A percentile compares a stretch with the other conserved stretches of the same genome.
These are phyloP conservation scores for Aciculosporium take DNA, from an alignment of 2,329 filamentous ascomycete genomes.

Conservation along the genomic window DNA sequence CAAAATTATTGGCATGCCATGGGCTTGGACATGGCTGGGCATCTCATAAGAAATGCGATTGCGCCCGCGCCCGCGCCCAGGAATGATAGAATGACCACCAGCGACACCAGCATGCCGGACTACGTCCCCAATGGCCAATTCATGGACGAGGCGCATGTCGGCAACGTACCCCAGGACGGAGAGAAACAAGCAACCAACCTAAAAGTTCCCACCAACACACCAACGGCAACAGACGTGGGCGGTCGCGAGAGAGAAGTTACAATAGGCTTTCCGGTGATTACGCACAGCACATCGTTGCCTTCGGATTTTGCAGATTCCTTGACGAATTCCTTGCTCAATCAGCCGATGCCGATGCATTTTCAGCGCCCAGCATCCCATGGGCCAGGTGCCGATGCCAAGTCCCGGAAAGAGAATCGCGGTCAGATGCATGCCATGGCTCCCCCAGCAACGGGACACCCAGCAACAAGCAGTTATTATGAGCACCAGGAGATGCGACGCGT, in stretches of 20 bases:
- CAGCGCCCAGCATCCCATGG: constrained; percentile 16
- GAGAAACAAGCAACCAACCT: constrained; percentile 12
- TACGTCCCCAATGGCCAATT: constrained; percentile 15
- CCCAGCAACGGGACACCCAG: constrained; percentile 10
- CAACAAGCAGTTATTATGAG: constrained; percentile 8
- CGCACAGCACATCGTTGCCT: constrained; percentile 10
- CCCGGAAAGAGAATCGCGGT: constrained; percentile 29
- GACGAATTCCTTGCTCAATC: constrained; percentile 34
- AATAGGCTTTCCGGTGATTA: constrained; percentile 10
- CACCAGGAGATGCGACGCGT: constrained; percentile 25
- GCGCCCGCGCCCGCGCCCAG: constrained; percentile 10
- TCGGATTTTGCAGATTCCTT: constrained; percentile 28
- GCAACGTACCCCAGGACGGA: constrained; percentile 20
- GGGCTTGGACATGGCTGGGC: constrained; percentile 9
- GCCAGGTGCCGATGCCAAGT: constrained; percentile 25
- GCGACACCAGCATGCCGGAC: constrained; percentile 30
- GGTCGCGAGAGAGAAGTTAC: constrained; percentile 10
- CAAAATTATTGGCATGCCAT: constrained; percentile 16
- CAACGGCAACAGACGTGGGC: constrained; percentile 15
- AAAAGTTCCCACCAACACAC: constrained; percentile 30
- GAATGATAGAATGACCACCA: constrained; percentile 14
- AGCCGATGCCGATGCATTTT: constrained; percentile 25
- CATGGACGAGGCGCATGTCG: constrained; percentile 5
- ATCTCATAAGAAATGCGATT: constrained; percentile 4
- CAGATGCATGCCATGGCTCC: constrained; percentile 7